phyloP scores from a whole-genome alignment of 2,329 filamentous ascomycete genomes.

The Plenodomus lindquistii region DNA sequence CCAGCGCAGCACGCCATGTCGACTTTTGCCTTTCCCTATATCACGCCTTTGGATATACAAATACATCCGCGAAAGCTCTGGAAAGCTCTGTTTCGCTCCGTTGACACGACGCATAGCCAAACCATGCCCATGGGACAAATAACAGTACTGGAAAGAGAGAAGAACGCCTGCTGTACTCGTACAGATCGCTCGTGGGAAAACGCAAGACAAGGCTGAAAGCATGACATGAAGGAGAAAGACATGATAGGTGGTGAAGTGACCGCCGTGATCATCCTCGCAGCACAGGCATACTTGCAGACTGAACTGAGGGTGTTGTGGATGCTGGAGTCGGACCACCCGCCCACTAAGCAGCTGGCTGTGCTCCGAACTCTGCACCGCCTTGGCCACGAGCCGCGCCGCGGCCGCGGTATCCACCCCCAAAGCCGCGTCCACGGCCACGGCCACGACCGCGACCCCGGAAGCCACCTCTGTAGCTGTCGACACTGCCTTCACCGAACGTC shows the following conservation, averaged over 20 bases:
- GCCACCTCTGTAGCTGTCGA: constrained; percentile 78
- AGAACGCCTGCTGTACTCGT: constrained; percentile 11
- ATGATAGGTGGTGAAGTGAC: not conserved
- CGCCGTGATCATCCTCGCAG: not conserved
- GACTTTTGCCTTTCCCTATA: not conserved
- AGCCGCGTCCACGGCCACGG: constrained; percentile 63
- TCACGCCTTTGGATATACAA: not conserved
- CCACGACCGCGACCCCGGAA: constrained; percentile 81
- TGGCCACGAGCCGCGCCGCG: constrained; percentile 45
- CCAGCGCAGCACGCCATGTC: not conserved
- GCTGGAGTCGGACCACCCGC: not conserved
- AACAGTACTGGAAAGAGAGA: not conserved
- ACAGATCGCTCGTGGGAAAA: constrained; percentile 21
- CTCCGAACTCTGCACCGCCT: constrained; percentile 30
- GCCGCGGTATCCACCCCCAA: constrained; percentile 54
- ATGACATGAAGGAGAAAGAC: not conserved
- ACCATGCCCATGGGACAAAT: not conserved
- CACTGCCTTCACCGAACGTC: constrained; percentile 95
- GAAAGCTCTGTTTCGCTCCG: not conserved
- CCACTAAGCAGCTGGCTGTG: constrained; percentile 26
- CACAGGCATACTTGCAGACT: not conserved
- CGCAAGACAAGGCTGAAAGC: constrained; percentile 5
- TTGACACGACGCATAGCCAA: not conserved
- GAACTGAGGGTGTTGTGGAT: not conserved
- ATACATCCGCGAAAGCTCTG: not conserved